phyloP scores from a whole-genome alignment of 495 filamentous ascomycete species.

The Neurospora tetraspora region DNA sequence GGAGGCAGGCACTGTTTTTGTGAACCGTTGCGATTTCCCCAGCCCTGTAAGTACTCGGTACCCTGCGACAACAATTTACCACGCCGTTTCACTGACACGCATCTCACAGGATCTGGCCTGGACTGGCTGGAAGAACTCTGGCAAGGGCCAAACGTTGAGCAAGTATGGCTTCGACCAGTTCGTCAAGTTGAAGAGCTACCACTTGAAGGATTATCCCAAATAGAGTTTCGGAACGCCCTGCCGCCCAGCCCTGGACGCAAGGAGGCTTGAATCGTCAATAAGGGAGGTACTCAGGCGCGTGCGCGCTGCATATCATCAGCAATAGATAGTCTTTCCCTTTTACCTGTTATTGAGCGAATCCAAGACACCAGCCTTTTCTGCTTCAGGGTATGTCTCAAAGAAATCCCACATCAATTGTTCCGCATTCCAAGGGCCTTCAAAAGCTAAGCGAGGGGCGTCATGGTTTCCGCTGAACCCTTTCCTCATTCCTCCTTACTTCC shows the following conservation, averaged over 20 bases:
- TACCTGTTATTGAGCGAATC: neutral
- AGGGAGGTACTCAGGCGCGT: slow-evolving; percentile 11
- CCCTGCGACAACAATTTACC: neutral
- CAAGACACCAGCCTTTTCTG: neutral
- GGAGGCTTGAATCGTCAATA: slow-evolving; percentile 8
- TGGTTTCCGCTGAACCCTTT: neutral
- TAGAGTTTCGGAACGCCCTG: slow-evolving; percentile 22
- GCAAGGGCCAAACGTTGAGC: slow-evolving; percentile 81
- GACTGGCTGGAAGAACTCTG: slow-evolving; percentile 97
- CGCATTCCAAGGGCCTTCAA: neutral
- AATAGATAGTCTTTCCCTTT: neutral
- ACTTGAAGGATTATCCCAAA: slow-evolving; percentile 82
- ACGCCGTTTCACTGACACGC: slow-evolving; percentile 4
- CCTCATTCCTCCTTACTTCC: slow-evolving; percentile 14
- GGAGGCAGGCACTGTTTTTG: slow-evolving; percentile 92
- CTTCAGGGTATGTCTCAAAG: neutral
- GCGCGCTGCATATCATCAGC: slow-evolving; percentile 1
- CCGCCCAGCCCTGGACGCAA: slow-evolving; percentile 4
- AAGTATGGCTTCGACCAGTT: slow-evolving; percentile 91
- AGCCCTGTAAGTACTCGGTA: slow-evolving; percentile 59
- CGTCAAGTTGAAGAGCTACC: slow-evolving; percentile 90
- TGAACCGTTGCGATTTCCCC: slow-evolving; percentile 91
- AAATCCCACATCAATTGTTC: neutral
- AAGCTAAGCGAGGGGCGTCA: neutral
- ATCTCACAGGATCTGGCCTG: slow-evolving; percentile 76